A percentile compares a stretch with the other conserved stretches of the same genome.
Conservation (phyloP, 352 stramenopile species). For the Phytophthora chlamydospora region DNA sequence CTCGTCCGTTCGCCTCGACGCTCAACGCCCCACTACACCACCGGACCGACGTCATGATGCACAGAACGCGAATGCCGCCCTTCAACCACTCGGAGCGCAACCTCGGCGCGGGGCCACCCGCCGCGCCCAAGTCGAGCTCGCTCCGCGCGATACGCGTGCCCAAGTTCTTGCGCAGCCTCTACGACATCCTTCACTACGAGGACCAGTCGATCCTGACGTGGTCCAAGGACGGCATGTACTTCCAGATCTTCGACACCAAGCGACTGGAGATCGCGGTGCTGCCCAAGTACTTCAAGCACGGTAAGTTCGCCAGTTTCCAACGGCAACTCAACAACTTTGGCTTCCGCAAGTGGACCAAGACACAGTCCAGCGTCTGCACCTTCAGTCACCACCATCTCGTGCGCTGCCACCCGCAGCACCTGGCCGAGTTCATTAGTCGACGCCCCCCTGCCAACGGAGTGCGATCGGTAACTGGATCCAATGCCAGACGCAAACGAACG, state of each 20-base stretch:
- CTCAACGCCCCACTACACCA: background rate
- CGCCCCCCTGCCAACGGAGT: slow-evolving; percentile 21
- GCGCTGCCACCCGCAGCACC: slow-evolving; percentile 61
- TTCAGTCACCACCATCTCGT: slow-evolving; percentile 79
- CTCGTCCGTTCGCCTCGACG: background rate
- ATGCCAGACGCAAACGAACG: slow-evolving; percentile 23
- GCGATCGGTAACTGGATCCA: slow-evolving; percentile 16
- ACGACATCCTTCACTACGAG: slow-evolving; percentile 78
- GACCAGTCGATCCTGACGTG: slow-evolving; percentile 74
- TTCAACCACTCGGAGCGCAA: slow-evolving; percentile 20
- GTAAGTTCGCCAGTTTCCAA: slow-evolving; percentile 93
- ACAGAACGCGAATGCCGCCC: slow-evolving; percentile 30
- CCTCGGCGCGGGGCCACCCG: background rate
- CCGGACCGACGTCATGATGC: slow-evolving; percentile 24
- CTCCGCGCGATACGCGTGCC: slow-evolving; percentile 55
- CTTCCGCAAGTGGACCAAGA: slow-evolving; percentile 91
- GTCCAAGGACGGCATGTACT: slow-evolving; percentile 68
- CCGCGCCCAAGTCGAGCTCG: slow-evolving; percentile 27
- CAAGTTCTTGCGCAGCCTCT: slow-evolving; percentile 83
- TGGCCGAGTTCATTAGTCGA: slow-evolving; percentile 56
- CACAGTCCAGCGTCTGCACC: slow-evolving; percentile 77
- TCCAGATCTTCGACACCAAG: slow-evolving; percentile 72
- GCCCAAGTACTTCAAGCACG: slow-evolving; percentile 95
- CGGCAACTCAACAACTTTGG: slow-evolving; percentile 94
- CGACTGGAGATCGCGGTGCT: slow-evolving; percentile 78